These are phyloP conservation scores for Ustilago loliicola DNA, from an alignment of 1,284 basidiomycete genomes.

Conservation along the genomic window DNA sequence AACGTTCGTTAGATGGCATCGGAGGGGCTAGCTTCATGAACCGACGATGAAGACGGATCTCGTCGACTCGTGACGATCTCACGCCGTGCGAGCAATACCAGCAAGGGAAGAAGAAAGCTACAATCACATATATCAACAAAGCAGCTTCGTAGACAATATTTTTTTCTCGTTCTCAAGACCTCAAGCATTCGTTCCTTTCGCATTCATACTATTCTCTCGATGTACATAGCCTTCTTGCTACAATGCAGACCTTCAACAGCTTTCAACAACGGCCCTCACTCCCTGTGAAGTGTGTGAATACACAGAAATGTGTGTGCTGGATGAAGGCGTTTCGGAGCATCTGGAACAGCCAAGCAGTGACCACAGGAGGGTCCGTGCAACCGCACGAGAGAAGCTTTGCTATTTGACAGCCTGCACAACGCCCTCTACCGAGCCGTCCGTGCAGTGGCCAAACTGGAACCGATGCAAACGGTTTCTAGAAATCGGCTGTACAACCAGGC, in stretches of 20 bases:
- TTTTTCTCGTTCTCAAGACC: not conserved
- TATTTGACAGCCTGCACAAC: not conserved
- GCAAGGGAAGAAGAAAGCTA: not conserved
- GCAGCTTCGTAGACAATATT: not conserved
- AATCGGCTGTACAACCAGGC: not conserved
- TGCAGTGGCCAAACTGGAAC: not conserved
- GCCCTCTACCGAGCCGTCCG: not conserved
- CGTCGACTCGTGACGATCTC: too few relatives aligned
- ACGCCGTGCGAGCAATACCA: too few relatives aligned
- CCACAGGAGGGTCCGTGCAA: not conserved
- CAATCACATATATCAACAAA: not conserved
- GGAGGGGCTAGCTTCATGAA: too few relatives aligned
- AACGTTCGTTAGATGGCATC: constrained; percentile 13
- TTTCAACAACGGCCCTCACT: not conserved
- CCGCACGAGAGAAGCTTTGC: not conserved
- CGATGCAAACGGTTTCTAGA: not conserved
- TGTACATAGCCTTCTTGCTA: not conserved
- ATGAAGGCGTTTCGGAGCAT: not conserved
- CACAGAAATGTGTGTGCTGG: not conserved
- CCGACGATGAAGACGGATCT: too few relatives aligned
- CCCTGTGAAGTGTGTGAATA: not conserved
- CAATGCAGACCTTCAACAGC: not conserved
- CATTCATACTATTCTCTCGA: not conserved
- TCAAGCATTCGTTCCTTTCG: not conserved
- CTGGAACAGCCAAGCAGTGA: not conserved